Base-by-base conservation (phyloP, 768 basidiomycete species). In the Psilocybe cyanescens region DNA sequence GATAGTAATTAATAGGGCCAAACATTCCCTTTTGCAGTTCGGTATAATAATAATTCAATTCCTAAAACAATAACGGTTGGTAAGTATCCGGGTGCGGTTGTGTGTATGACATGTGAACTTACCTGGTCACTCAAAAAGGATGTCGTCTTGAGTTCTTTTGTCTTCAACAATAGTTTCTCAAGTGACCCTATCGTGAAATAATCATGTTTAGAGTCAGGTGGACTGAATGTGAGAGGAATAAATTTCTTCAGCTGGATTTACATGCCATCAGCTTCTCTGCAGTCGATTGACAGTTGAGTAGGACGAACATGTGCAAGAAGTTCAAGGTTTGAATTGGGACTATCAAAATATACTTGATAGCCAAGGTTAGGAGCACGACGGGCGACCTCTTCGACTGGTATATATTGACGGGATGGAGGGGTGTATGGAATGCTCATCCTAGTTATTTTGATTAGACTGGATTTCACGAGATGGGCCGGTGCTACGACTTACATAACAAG, bases 1-100 rank as follows among this genome's bases (percentile, higher is more conserved):
- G 83, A 64, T 92, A 93, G 70, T 91, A 94, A 59, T 89, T 90
- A n/a, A 92, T 72, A 3, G 91, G 89, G 2, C 89, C 90, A 17
- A 79, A 77, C 85, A 94, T 86, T 16, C 82, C 83, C 56, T 79
- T 76, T 28, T 73, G 64, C 17, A 85, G 79, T 58, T 81, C 73
- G 4, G 78, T 69, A 14, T 78, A 24, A 65, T 90, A 87, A 61
- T 83, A 83, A 19, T 80, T 70, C 16, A 84, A 72, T 67, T 91
- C 90, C 88, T 89, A 11, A 7, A 35, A 35, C 33, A 35, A 35
- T 35, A 35, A 66, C 17, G 19, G 60, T 17, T 47, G 53, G 64
- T 56, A 50, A 59, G 52, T 56, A 52, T 31, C n/a, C n/a, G 58
- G 8, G 24, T 56, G 14, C 29, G 31, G 19, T 35, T 17, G 24